Base-by-base conservation (phyloP, 225 moss, liverwort and hornwort species). In the Marchantia polymorpha region DNA sequence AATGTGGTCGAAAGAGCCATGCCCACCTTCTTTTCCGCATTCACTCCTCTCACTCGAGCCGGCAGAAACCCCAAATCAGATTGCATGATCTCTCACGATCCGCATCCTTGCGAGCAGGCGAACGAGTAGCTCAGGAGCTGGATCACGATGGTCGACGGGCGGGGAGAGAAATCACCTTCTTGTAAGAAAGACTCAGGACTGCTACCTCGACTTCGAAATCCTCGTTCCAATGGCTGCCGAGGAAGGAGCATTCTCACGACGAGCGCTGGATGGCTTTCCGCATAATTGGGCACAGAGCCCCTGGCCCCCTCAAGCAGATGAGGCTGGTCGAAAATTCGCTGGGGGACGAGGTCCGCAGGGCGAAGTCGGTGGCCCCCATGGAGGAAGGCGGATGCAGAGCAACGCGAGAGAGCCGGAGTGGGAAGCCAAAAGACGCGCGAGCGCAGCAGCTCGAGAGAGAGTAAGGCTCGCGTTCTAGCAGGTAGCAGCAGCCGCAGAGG, bases 391-490 rank as follows among this genome's bases (percentile, higher is more conserved):
- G 15, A 58, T 55, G 39, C 26, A 59, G 12, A 66, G 55, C 59
- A 61, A 25, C 17, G 76, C 77, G 77, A 59, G 19, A 79, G 79
- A 75, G 52, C 46, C 59, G 78, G 78, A 79, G 67, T 27, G 75
- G 27, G 58, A 23, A 58, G 67, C 83, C 83, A 83, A 83, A 83
- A 53, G 75, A 69, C 79, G 30, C 83, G 56, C 75, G 48, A 1
- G 19, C 63, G 60, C 26, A 39, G 39, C 64, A 66, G 27, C 78
- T 74, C 48, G 65, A 75, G n/a, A 55, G 65, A 75, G n/a, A 55
- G 19, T 56, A 56, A 12, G 73, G 52, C 27, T 56, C 52, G 59
- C 22, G 0, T 27, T 51, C 46, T 29, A 26, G 16, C n/a, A n/a
- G n/a, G n/a, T n/a, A n/a, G 59, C 60, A 61, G 76, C 76, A n/a